A percentile compares a stretch with the other conserved stretches of the same genome.
These are phyloP conservation scores for Senecio squalidus DNA, from an alignment of 140 eudicot species.

Conservation along the genomic window DNA sequence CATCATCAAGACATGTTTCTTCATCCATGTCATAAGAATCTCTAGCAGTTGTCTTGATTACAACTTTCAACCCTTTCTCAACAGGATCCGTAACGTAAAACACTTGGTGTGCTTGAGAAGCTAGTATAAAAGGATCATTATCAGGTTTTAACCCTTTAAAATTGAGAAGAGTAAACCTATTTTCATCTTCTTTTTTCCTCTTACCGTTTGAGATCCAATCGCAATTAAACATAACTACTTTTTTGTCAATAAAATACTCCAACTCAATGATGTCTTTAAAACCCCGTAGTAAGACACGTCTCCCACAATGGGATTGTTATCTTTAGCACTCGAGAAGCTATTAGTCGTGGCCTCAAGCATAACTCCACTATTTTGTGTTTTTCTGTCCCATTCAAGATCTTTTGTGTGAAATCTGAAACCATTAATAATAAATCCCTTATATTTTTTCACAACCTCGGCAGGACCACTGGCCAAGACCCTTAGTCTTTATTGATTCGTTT, in stretches of 20 bases:
- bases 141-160: slow-evolving; percentile 3
- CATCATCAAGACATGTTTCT: not conserved
- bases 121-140: slow-evolving; percentile 3
- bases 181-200: slow-evolving; percentile 5
- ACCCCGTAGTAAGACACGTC: slow-evolving; percentile 27
- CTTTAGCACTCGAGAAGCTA: slow-evolving; percentile 28
- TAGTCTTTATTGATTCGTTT: not conserved
- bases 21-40: slow-evolving; percentile 18
- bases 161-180: slow-evolving; percentile 11
- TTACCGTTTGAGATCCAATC: slow-evolving; percentile 23
- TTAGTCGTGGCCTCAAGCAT: slow-evolving; percentile 18
- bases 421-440: slow-evolving; percentile 1
- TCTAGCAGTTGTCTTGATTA: slow-evolving; percentile 12
- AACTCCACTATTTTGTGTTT: slow-evolving; percentile 28
- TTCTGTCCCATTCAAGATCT: not conserved
- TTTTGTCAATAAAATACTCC: slow-evolving; percentile 1
- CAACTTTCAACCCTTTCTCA: slow-evolving; percentile 14
- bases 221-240: slow-evolving; percentile 18
- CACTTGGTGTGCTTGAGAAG: not conserved
- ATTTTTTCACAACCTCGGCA: not conserved
- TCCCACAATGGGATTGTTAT: slow-evolving; percentile 6
- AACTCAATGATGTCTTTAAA: slow-evolving; percentile 23
- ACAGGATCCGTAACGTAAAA: slow-evolving; percentile 11
- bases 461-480: slow-evolving; percentile 10
- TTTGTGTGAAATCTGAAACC: slow-evolving; percentile 7